Percentiles rank a stretch among this genome's conserved stretches.
phyloP scores from a whole-genome alignment of 1,284 basidiomycete genomes.

The Cutaneotrichosporon daszewskae region DNA sequence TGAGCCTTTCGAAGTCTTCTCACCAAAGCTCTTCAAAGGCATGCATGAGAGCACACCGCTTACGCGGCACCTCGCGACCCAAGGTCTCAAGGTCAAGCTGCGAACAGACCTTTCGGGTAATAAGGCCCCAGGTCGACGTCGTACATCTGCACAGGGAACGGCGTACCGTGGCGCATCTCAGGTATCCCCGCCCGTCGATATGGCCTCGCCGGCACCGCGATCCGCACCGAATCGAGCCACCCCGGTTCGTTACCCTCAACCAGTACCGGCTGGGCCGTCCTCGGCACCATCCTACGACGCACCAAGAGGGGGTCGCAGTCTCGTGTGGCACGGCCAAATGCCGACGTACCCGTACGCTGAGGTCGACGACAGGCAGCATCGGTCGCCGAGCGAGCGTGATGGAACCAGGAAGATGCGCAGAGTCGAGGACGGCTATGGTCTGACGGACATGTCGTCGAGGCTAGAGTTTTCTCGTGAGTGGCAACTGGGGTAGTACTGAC shows the following conservation, averaged over 20 bases:
- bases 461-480: slow-evolving; percentile 13
- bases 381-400: background rate
- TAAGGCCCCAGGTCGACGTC: slow-evolving; percentile 15
- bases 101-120: slow-evolving; percentile 40
- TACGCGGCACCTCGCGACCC: slow-evolving; percentile 46
- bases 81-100: slow-evolving; percentile 48
- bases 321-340: background rate
- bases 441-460: slow-evolving; percentile 9
- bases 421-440: too few species aligned
- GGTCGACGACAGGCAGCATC: background rate
- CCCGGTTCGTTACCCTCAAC: too few species aligned
- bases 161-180: background rate
- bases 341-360: slow-evolving; percentile 1
- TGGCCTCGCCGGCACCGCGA: background rate
- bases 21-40: slow-evolving; percentile 48
- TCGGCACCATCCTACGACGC: background rate
- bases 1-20: slow-evolving; percentile 47
- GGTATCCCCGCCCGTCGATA: too few species aligned
- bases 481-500: background rate
- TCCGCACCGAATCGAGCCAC: background rate
- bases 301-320: background rate
- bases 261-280: background rate
- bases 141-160: too few species aligned
- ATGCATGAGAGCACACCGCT: slow-evolving; percentile 47
- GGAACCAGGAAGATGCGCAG: slow-evolving; percentile 14